These are phyloP conservation scores for Annulohypoxylon maeteangense DNA, from an alignment of 495 filamentous ascomycete genomes.

Conservation along the genomic window DNA sequence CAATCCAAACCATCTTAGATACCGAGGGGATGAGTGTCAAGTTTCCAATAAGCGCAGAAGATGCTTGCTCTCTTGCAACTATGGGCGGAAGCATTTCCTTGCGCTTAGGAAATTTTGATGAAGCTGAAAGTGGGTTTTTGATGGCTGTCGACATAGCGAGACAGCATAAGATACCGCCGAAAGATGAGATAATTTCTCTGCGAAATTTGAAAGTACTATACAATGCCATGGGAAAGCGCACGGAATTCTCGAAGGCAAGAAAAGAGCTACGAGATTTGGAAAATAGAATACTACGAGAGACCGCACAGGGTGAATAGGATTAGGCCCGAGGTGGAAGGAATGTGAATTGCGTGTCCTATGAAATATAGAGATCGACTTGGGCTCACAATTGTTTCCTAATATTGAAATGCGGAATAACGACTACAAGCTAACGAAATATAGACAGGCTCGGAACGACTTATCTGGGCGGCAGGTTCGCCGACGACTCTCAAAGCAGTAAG, in stretches of 20 bases:
- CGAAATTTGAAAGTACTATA: constrained; percentile 9
- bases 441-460: constrained; percentile 83
- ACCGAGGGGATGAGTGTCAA: constrained; percentile 1
- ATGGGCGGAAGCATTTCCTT: background rate
- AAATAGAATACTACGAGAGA: constrained; percentile 2
- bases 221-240: background rate
- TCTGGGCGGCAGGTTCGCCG: constrained; percentile 90
- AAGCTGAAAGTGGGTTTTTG: constrained; percentile 7
- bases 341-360: background rate
- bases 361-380: background rate
- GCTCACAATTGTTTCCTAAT: background rate
- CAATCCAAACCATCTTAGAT: constrained; percentile 14
- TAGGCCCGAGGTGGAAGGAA: background rate
- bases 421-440: constrained; percentile 39
- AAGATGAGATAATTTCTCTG: constrained; percentile 13
- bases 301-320: background rate
- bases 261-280: background rate
- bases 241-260: background rate
- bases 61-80: constrained; percentile 15
- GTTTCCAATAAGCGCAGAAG: constrained; percentile 7
- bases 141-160: background rate
- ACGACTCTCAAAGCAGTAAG: constrained; percentile 83
- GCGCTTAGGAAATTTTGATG: constrained; percentile 1
- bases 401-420: background rate
- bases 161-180: constrained; percentile 1